Evolutionary conservation across 163 green algal species (phyloP), one percentile per base, ranked within the genome.

Genomic region (Trebouxia gelatinosa): DNA sequence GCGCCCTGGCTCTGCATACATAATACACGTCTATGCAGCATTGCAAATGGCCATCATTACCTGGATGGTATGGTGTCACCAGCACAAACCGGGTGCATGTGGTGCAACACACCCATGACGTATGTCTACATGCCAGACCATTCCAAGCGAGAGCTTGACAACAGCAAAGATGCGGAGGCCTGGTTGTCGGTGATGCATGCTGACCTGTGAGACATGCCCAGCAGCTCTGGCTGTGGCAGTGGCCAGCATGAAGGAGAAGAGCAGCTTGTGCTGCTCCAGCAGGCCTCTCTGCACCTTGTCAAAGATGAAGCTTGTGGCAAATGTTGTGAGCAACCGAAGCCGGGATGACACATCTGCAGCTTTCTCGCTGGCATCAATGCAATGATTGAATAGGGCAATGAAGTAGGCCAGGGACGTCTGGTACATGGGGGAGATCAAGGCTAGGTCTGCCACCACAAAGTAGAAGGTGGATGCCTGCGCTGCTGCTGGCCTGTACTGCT

Each of bases 251-350:
- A 98, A 89, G 50, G 92, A 88, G 77, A 98, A 98, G 67, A 94
- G 90, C 43, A 95, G 81, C 87, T 97, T 97, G 90, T 98, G 91
- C 28, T 89, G 85, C 87, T 98, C 94, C 87, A 97, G 97, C 51
- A 98, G 87, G 39, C 94, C 94, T 58, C 93, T 87, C 89, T 95
- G 88, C 48, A 97, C 89, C 84, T 97, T 97, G 26, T 94, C 80
- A 87, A 95, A 97, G 76, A 96, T 91, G 57, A 91, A 85, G 80
- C 92, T 94, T 3, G 93, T 79, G 37, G 64, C 37, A 5, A 62
- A 95, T 78, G 89, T 81, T 58, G 83, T 89, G 78, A 95, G 94
- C 65, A 95, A 77, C 61, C 86, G 74, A n/a, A 79, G 74, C n/a
- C 74, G 74, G 0, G 39, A 89, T 19, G 93, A 87, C 86, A 98